These are phyloP conservation scores for Naganishia albida DNA, from an alignment of 1,284 basidiomycete genomes.

Conservation along the genomic window DNA sequence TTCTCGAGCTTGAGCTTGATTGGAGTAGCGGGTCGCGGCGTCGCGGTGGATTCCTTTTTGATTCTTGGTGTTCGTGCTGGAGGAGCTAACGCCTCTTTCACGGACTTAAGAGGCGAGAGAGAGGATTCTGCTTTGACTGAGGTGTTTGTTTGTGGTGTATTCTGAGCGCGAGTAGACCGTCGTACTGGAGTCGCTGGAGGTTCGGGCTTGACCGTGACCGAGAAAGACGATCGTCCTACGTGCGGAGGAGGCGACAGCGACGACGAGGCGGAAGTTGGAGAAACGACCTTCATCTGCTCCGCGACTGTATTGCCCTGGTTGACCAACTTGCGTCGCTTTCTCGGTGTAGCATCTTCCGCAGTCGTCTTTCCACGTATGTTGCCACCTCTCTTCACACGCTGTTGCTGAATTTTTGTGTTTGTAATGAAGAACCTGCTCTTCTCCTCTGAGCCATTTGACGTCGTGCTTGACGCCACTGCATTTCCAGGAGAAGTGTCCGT, in stretches of 20 bases:
- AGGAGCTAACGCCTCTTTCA: background rate
- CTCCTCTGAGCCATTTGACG: too few relatives aligned
- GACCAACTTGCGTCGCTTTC: constrained; percentile 5
- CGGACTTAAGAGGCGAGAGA: background rate
- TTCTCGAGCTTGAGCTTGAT: constrained; percentile 59
- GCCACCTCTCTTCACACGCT: background rate
- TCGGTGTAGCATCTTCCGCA: too few relatives aligned
- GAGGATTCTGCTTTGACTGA: too few relatives aligned
- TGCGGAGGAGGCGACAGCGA: constrained; percentile 1
- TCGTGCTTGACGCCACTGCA: too few relatives aligned
- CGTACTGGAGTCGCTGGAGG: constrained; percentile 4
- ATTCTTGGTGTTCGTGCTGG: background rate
- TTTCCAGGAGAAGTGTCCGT: background rate
- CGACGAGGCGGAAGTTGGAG: background rate
- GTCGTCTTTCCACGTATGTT: too few relatives aligned
- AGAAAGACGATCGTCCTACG: too few relatives aligned
- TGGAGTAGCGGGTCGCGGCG: constrained; percentile 28
- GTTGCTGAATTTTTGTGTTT: background rate
- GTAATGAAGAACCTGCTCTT: constrained; percentile 4
- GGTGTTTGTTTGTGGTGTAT: too few relatives aligned
- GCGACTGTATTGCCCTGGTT: background rate
- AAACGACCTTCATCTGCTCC: background rate
- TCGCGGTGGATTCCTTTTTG: constrained; percentile 11
- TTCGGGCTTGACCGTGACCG: constrained; percentile 16
- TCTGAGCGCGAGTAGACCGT: background rate